Percentiles rank a stretch among this genome's conserved stretches.
phyloP scores from a whole-genome alignment of 2,329 filamentous ascomycete genomes.

The Paracamarosporium sp. region DNA sequence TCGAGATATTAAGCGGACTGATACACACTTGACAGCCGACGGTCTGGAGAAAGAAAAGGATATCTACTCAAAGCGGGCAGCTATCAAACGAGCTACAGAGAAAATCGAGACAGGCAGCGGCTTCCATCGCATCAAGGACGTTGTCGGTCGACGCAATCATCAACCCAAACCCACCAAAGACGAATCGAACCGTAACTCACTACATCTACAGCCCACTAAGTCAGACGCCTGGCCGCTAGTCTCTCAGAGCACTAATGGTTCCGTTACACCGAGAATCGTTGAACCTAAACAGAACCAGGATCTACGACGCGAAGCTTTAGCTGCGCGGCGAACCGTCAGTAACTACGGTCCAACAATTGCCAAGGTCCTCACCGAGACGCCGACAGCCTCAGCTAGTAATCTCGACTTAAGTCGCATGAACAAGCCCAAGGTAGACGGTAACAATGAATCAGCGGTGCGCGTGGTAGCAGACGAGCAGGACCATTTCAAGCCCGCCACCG shows the following conservation, averaged over 20 bases:
- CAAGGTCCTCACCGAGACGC: constrained; percentile 43
- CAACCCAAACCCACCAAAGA: constrained; percentile 48
- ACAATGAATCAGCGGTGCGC: constrained; percentile 22
- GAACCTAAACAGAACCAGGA: constrained; percentile 13
- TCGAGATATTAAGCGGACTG: constrained; percentile 28
- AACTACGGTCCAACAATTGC: constrained; percentile 40
- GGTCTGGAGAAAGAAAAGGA: constrained; percentile 60
- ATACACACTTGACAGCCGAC: constrained; percentile 26
- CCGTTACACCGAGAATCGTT: constrained; percentile 13
- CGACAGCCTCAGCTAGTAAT: constrained; percentile 32
- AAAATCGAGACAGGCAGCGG: constrained; percentile 83
- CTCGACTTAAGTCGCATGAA: constrained; percentile 22
- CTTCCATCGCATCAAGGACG: constrained; percentile 84
- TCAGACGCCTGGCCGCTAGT: constrained; percentile 21
- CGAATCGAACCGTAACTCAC: constrained; percentile 33
- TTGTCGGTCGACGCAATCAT: constrained; percentile 66
- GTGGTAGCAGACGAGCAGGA: constrained; percentile 26
- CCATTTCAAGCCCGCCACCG: constrained; percentile 46
- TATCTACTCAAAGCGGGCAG: constrained; percentile 63
- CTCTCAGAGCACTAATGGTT: constrained; percentile 18
- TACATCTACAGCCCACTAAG: constrained; percentile 29
- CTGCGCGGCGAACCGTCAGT: constrained; percentile 17
- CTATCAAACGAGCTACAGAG: constrained; percentile 81
- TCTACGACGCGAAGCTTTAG: constrained; percentile 18
- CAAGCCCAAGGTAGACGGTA: constrained; percentile 17